Evolutionary conservation across 1,139 yeast species (phyloP).

Genomic region (Arxiozyma slooffiae): DNA sequence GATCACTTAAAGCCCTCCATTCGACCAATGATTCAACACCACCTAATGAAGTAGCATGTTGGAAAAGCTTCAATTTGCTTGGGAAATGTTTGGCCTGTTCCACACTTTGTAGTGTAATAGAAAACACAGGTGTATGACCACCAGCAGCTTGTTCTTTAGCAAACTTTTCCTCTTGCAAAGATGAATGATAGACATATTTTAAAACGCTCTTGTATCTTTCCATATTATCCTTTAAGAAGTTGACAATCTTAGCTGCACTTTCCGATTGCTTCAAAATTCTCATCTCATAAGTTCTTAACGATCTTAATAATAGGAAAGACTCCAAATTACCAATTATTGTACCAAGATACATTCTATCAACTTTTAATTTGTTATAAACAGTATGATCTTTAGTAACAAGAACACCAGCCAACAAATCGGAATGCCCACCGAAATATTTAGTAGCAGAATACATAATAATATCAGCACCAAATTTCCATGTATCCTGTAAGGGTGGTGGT

Average conservation of each 20-base stretch:
- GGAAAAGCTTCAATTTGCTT: conserved; percentile 55
- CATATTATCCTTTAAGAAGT: conserved; percentile 44
- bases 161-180: conserved; percentile 58
- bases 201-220: conserved; percentile 38
- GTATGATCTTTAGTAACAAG: conserved; percentile 50
- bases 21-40: conserved; percentile 86
- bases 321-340: conserved; percentile 74
- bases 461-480: conserved; percentile 75
- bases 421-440: conserved; percentile 86
- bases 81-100: conserved; percentile 59
- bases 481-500: conserved; percentile 81
- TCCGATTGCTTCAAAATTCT: conserved; percentile 58
- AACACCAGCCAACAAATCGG: conserved; percentile 81
- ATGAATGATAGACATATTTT: conserved; percentile 53
- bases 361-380: conserved; percentile 38
- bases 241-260: conserved; percentile 54
- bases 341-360: conserved; percentile 63
- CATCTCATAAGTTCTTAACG: conserved; percentile 68
- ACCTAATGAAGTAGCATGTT: conserved; percentile 88
- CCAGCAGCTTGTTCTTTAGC: conserved; percentile 54
- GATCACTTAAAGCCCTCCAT: conserved; percentile 69
- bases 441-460: conserved; percentile 83
- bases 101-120: conserved; percentile 45
- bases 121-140: conserved; percentile 67
- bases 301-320: conserved; percentile 60